Evolutionary conservation across 495 filamentous ascomycete species (phyloP), one percentile per base, ranked within the genome.

Genomic region (Trichoderma parareesei): DNA sequence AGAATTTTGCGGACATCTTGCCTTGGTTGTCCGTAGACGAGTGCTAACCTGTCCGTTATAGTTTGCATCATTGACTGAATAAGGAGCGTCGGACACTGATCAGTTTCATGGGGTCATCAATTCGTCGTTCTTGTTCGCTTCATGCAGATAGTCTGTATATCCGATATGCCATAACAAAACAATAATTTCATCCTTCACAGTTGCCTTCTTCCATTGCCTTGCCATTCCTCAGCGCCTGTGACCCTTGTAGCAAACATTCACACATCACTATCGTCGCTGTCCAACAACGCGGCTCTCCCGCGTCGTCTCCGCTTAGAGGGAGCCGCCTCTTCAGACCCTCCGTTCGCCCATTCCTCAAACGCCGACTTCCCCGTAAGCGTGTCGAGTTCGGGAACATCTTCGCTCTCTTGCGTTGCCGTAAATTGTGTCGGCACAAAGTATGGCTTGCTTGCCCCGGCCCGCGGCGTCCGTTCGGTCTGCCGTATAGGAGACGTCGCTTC

Each of bases 401-500:
- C 60, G 60, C 60, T 61, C 10, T 61, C 60, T 37, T 61, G 60
- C 13, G 60, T 61, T 41, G 40, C 48, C 11, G 48, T 38, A 43
- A 64, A 46, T 2, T 57, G 40, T 18, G 48, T 38, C 37, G 38
- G 43, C 5, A 64, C 43, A 48, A 44, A 64, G 11, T 49, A 64
- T 0, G 43, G 62, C 11, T 64, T 48, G 7, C 38, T 38, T 18
- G 27, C 42, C 43, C 10, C 62, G 8, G 64, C 65, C 46, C 27
- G 59, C 9, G 16, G 63, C 37, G 61, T 63, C 27, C 33, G n/a
- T 63, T 63, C 40, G 14, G n/a, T 44, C n/a, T 0, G n/a, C 20
- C n/a, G 74, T 4, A 72, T 72, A 13, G 72, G 71, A 14, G 68
- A 75, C 1, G 71, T 75, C 6, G 76, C 76, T 38, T 61, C 62